phyloP scores from a whole-genome alignment of 129 eudicot genomes.

The Sambucus nigra region DNA sequence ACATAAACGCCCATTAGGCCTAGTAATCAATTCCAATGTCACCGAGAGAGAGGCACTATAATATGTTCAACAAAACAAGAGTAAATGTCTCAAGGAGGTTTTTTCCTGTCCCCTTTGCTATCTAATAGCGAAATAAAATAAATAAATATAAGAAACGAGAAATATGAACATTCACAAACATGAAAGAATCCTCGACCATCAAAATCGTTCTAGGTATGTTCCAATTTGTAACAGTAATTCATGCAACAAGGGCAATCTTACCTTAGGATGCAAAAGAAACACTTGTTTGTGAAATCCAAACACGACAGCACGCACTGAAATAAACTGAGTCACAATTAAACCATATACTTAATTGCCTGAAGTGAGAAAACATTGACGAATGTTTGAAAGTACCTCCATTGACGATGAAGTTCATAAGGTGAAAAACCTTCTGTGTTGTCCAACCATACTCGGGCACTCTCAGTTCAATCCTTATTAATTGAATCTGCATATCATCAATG shows the following conservation, averaged over 20 bases:
- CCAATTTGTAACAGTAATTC: too few relatives aligned
- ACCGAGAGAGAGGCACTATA: too few relatives aligned
- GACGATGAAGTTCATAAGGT: constrained; percentile 43
- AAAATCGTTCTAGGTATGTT: too few relatives aligned
- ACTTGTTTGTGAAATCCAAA: constrained; percentile 31
- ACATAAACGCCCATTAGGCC: too few relatives aligned
- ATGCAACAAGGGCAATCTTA: constrained; percentile 1
- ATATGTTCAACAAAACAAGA: too few relatives aligned
- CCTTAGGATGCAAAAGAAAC: constrained; percentile 23
- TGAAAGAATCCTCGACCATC: too few relatives aligned
- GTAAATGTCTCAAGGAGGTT: too few relatives aligned
- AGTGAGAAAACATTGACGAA: background rate
- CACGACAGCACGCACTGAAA: constrained; percentile 26
- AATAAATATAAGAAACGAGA: too few relatives aligned
- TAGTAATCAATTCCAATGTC: too few relatives aligned
- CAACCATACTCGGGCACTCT: constrained; percentile 56
- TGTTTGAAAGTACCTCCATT: constrained; percentile 34
- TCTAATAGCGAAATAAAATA: too few relatives aligned
- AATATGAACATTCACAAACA: too few relatives aligned
- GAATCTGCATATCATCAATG: constrained; percentile 25
- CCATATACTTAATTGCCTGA: background rate
- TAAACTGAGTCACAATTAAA: background rate
- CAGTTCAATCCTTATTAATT: constrained; percentile 36
- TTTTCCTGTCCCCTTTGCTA: too few relatives aligned
- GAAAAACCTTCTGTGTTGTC: constrained; percentile 58